Evolutionary conservation across 2,329 filamentous ascomycete species (phyloP), one percentile per base, ranked within the genome.

Genomic region (Stachybotrys elegans): DNA sequence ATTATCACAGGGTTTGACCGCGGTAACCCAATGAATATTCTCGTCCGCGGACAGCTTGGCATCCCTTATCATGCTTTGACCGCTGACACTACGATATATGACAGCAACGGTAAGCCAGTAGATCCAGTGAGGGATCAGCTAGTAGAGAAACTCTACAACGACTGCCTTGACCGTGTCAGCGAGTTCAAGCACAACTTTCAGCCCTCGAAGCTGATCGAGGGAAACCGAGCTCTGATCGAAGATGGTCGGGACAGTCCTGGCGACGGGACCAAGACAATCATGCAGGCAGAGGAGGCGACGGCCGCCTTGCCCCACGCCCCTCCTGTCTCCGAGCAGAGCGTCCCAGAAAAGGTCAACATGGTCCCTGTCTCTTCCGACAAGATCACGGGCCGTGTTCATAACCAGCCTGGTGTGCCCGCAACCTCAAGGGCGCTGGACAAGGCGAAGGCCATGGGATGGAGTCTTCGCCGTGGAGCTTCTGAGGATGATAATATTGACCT

Each of bases 1-100:
- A 97, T 98, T 48, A 90, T 98, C 48, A 96, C 94, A 25, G 93
- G 93, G 1, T 98, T 97, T 61, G 90, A 97, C 53, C 81, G 88
- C 52, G 94, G 94, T 16, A 98, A 98, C 56, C 93, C 93, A 5
- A 70, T 98, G 54, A 94, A 96, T 60, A 81, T 91, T 40, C 81
- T 98, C 47, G 83, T 98, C 45, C 84, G 93, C 52, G 91, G 88
- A 14, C 94, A 98, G 65, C 76, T 98, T 40, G 87, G 86, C 21
- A 76, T 98, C 17, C 83, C 83, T 14, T 96, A 95, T 60, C 89
- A 96, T 63, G 75, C 85, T 20, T 72, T 98, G 48, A 84, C 83
- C 51, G 72, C 81, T n/a, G 79, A 83, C 31, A 92, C 92, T 14
- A 93, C 89, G 8, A 83, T 98, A 9, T 96, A 96, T 68, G 94